Evolutionary conservation across 305 asterid genomes (phyloP).

Genomic region (Ajuga reptans): DNA sequence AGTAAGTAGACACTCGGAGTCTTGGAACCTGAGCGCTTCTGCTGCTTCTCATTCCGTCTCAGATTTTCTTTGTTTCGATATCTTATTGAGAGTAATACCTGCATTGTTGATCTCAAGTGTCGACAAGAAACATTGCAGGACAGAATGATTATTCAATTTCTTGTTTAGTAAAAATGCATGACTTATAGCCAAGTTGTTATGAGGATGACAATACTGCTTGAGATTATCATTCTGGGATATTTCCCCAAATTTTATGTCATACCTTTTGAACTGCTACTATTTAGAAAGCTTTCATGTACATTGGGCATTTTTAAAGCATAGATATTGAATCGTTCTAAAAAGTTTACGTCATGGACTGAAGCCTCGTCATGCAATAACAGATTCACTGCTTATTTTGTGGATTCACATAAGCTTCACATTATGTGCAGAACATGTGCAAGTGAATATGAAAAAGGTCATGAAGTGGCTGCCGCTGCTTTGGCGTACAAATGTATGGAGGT

Average conservation of each 20-base stretch:
- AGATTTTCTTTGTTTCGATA: not conserved
- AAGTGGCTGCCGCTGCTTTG: slow-evolving; percentile 78
- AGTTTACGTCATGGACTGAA: slow-evolving; percentile 9
- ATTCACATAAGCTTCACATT: slow-evolving; percentile 23
- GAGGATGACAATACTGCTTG: not conserved
- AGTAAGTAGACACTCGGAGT: slow-evolving; percentile 40
- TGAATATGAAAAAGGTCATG: slow-evolving; percentile 61
- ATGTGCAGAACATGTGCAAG: slow-evolving; percentile 69
- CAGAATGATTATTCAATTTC: not conserved
- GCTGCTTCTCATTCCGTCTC: not conserved
- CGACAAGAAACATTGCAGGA: not conserved
- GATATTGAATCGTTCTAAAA: slow-evolving; percentile 16
- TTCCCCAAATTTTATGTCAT: not conserved
- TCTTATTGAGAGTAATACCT: slow-evolving; percentile 1
- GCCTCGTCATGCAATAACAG: slow-evolving; percentile 7
- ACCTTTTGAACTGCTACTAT: not conserved
- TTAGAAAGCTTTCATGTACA: not conserved
- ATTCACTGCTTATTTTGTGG: slow-evolving; percentile 16
- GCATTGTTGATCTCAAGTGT: no score
- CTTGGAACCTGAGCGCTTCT: not conserved
- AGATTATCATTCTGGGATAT: not conserved
- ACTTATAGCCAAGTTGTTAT: not conserved
- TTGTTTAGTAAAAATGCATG: not conserved
- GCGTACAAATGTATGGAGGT: slow-evolving; percentile 89
- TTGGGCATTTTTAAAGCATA: slow-evolving; percentile 2